Evolutionary conservation across 805 yeast species (phyloP).

Genomic region (Kregervanrija fluxuum): DNA sequence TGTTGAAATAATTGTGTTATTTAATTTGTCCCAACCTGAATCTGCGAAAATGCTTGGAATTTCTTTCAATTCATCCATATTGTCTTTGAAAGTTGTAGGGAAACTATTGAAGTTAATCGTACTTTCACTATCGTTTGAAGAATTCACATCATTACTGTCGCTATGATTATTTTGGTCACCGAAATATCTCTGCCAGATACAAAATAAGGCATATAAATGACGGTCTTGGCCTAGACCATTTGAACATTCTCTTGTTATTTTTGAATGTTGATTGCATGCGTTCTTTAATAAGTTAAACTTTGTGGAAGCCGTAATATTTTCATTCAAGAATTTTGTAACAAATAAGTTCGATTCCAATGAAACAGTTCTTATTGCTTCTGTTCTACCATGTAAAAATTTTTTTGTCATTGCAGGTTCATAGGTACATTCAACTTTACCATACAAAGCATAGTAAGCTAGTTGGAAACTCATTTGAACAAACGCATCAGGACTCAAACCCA

Average conservation of each 20-base stretch:
- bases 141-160: constrained; percentile 14
- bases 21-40: constrained; percentile 80
- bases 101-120: constrained; percentile 24
- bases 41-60: constrained; percentile 79
- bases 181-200: constrained; percentile 73
- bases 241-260: constrained; percentile 61
- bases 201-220: constrained; percentile 79
- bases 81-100: constrained; percentile 17
- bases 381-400: constrained; percentile 78
- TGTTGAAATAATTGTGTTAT: constrained; percentile 73
- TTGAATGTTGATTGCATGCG: constrained; percentile 68
- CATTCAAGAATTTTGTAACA: constrained; percentile 78
- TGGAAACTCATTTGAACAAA: constrained; percentile 92
- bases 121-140: constrained; percentile 19
- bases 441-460: constrained; percentile 84
- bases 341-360: constrained; percentile 72
- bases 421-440: constrained; percentile 89
- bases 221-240: constrained; percentile 88
- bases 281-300: constrained; percentile 53
- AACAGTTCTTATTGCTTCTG: constrained; percentile 87
- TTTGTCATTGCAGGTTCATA: constrained; percentile 98
- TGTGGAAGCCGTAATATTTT: constrained; percentile 45
- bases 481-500: constrained; percentile 91
- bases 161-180: constrained; percentile 1
- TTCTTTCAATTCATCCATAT: constrained; percentile 23